Base-by-base conservation (phyloP, 1,284 basidiomycete species). In the Vanrija sp. region DNA sequence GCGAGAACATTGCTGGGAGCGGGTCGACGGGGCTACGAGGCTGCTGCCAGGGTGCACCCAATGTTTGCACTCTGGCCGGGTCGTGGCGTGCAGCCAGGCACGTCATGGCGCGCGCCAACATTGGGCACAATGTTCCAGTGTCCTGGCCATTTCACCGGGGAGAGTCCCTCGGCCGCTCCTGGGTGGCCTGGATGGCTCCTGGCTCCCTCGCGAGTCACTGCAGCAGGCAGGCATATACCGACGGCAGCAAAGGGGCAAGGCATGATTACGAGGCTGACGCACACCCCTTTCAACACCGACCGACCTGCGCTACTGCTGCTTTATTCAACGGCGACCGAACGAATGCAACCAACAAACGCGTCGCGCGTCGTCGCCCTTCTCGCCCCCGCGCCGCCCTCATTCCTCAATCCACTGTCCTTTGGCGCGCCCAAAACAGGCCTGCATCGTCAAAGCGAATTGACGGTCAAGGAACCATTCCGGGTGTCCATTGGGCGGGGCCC, bases 391-490 rank as follows among this genome's bases (percentile, higher is more conserved):
- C 15, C 9, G 9, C 34, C 34, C 34, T 34, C 10, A 40, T 49
- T 40, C 23, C 38, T 25, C 26, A 28, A 8, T 28, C 28, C 28
- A 34, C 34, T 15, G 34, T 15, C 12, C 34, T 12, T 34, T 34
- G 9, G 34, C 34, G 12, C 6, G 10, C 28, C 28, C 28, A 6
- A 34, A 23, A 3, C 62, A 76, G 74, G 74, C 26, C 60, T 78
- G 18, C 74, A 76, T 54, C 69, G 76, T 57, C 75, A 77, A 53
- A 67, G 58, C 57, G 76, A 78, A 46, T 48, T 75, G 54, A 73
- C 72, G 0, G 63, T 78, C 55, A 78, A 78, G 58, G 73, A 76
- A 59, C 73, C 73, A 3, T 72, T 77, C 67, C 55, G 66, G n/a
- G 67, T 75, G 19, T 62, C 59, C 47, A 56, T 73, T 43, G 63